Evolutionary conservation across 2,329 filamentous ascomycete genomes (phyloP).

Genomic region (Fusarium siculi): DNA sequence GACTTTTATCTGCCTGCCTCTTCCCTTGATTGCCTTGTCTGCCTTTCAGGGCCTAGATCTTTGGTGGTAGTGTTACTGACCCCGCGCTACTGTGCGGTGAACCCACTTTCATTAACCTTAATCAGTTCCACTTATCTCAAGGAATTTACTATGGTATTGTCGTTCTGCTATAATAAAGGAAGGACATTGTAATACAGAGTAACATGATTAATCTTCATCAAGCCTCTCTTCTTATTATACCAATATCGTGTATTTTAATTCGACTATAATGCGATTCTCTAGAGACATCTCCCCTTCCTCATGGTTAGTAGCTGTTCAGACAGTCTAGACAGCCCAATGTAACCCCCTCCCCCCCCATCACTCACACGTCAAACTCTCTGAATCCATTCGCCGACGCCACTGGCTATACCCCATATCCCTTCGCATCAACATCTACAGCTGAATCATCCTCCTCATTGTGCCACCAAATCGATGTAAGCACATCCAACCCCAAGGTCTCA

Average conservation of each 20-base stretch:
- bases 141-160: background rate
- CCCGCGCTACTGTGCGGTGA: conserved; percentile 21
- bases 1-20: conserved; percentile 1
- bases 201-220: background rate
- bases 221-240: background rate
- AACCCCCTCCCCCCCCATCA: conserved; percentile 2
- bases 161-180: background rate
- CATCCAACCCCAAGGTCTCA: conserved; percentile 8
- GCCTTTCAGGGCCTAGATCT: conserved; percentile 24
- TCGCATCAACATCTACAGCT: conserved; percentile 11
- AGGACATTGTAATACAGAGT: background rate
- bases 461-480: conserved; percentile 10
- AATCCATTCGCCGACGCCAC: background rate
- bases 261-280: background rate
- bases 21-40: background rate
- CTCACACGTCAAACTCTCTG: background rate
- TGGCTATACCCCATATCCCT: conserved; percentile 11
- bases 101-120: conserved; percentile 28
- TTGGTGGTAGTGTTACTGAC: conserved; percentile 16
- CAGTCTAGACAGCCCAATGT: background rate
- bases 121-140: conserved; percentile 15
- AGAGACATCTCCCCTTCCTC: background rate
- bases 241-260: too few relatives aligned
- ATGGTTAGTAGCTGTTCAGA: background rate
- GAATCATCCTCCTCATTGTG: conserved; percentile 12